Evolutionary conservation across 192 early-diverging fungal species (phyloP), one percentile per base, ranked within the genome.

Genomic region (Glomus cerebriforme): DNA sequence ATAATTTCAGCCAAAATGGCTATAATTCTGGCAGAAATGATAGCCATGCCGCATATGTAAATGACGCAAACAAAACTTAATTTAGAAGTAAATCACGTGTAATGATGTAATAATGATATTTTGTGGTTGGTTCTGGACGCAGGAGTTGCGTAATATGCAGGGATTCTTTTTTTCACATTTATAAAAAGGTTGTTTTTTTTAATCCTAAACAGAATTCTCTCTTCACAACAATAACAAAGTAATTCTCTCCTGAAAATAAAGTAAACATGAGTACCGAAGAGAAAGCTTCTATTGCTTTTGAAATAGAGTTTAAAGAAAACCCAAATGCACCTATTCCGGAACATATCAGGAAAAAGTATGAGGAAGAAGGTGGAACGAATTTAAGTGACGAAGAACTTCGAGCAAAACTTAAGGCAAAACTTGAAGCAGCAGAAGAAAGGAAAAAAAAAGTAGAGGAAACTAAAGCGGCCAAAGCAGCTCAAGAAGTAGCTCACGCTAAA

Each of bases 401-500:
- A 24, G 13, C 39, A 8, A 78, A 78, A 54, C 65, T 68, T 34
- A 26, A 67, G 1, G 24, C 39, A 19, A 78, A 78, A 35, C 76
- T 68, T 34, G 24, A 17, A 4, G 76, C 63, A 13, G 76, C 76
- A 17, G 76, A 78, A 54, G 76, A 78, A 78, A 43, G 64, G 31
- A 78, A 31, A 24, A 78, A 78, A 45, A 26, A 76, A 58, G 1
- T 9, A 34, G 76, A 78, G 31, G 64, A 64, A 6, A 45, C 67
- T 34, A 49, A 59, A 34, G 64, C 32, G 2, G 6, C 37, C 6
- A 78, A 67, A 37, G 76, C 76, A 29, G 62, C 76, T 29, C 31
- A 60, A 24, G 76, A 67, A 29, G 65, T 78, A 27, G 76, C 63
- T 31, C 76, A 54, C 7, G 76, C 64, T 7, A 78, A 78, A 78